These are phyloP conservation scores for Alternaria novae-zelandiae DNA, from an alignment of 2,329 filamentous ascomycete genomes.

Conservation along the genomic window DNA sequence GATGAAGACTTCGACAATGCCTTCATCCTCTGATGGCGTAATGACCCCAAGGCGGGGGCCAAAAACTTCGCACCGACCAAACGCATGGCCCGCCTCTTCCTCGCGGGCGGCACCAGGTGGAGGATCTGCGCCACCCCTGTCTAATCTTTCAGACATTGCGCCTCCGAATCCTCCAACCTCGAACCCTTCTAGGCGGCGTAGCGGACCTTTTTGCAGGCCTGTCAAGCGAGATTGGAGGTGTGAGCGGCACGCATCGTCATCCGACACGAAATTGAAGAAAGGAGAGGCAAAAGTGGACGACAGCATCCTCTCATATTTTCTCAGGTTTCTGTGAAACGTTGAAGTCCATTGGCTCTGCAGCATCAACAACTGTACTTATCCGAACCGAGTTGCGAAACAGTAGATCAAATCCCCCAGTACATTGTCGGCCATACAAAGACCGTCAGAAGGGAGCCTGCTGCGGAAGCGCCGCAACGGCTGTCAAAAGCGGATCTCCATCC, in stretches of 20 bases:
- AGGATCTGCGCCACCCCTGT: background rate
- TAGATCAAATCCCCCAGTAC: background rate
- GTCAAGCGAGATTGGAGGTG: background rate
- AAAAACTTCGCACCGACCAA: background rate
- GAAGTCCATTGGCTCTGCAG: background rate
- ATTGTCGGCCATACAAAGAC: too few species aligned
- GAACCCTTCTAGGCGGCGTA: background rate
- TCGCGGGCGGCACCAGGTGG: background rate
- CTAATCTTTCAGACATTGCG: background rate
- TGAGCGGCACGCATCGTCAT: background rate
- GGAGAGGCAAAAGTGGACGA: background rate
- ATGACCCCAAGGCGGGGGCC: background rate
- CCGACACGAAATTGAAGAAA: background rate
- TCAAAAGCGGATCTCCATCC: too few species aligned
- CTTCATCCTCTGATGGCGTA: background rate
- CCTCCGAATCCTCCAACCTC: background rate
- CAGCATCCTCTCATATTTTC: background rate
- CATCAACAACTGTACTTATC: background rate
- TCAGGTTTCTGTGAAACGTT: background rate
- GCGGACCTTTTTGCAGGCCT: background rate
- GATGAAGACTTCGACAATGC: too few species aligned
- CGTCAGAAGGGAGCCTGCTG: too few species aligned
- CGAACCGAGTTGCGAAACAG: background rate
- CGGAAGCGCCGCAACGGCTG: too few species aligned
- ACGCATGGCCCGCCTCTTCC: background rate